Conservation (phyloP, 139 green algal species). For the Chlamydomonas sp. region DNA sequence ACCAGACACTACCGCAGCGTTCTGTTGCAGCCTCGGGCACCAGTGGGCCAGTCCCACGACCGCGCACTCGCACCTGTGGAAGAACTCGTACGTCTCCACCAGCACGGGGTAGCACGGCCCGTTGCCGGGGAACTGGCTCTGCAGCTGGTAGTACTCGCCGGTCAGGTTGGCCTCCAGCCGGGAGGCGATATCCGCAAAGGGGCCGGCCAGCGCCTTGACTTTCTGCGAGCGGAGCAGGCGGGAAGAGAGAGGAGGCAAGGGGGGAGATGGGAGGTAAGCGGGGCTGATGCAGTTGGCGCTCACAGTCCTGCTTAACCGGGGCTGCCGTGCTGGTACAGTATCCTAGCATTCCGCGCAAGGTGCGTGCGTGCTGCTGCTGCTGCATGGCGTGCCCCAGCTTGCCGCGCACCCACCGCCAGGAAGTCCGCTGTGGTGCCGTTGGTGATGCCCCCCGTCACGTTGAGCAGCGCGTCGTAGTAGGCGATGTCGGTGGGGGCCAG, state of each 20-base stretch:
- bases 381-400: background rate
- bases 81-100: conserved; percentile 59
- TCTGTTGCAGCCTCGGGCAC: too few relatives aligned
- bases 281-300: background rate
- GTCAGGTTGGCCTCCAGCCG: conserved; percentile 23
- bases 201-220: conserved; percentile 6
- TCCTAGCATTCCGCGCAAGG: too few relatives aligned
- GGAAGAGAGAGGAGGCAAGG: background rate
- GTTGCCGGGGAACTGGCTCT: conserved; percentile 64
- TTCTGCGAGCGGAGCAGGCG: background rate
- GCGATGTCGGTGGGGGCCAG: conserved; percentile 6
- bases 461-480: conserved; percentile 57
- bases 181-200: background rate
- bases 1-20: too few relatives aligned
- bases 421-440: conserved; percentile 11
- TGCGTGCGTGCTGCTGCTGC: too few relatives aligned
- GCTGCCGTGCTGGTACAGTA: too few relatives aligned
- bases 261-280: background rate
- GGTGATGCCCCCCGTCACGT: background rate
- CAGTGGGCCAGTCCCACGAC: too few relatives aligned
- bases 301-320: too few relatives aligned
- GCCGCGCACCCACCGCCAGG: conserved; percentile 8
- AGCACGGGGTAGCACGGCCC: conserved; percentile 80
- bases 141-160: conserved; percentile 66
- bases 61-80: conserved; percentile 62